These are phyloP conservation scores for Acaromyces ingoldii DNA, from an alignment of 1,284 basidiomycete species.

Conservation along the genomic window DNA sequence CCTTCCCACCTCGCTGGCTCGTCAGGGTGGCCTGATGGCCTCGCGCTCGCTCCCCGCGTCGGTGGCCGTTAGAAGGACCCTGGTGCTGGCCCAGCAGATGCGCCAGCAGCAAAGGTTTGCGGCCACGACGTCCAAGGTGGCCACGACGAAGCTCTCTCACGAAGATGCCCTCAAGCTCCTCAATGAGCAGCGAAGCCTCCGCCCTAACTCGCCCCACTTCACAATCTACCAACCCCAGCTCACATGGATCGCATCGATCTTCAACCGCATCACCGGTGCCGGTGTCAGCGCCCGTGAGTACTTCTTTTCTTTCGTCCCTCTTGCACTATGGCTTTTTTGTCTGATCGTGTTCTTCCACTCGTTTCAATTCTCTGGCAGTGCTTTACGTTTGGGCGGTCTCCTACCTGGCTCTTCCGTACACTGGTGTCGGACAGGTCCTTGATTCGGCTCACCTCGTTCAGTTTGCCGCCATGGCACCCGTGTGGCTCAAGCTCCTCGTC, in stretches of 20 bases:
- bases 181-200: conserved; percentile 75
- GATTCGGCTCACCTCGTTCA: conserved; percentile 74
- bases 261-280: conserved; percentile 76
- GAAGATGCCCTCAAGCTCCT: conserved; percentile 63
- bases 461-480: conserved; percentile 58
- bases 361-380: conserved; percentile 15
- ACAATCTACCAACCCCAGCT: conserved; percentile 92
- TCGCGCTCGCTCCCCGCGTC: no score
- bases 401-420: conserved; percentile 76
- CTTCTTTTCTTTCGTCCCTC: background rate
- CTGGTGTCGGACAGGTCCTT: conserved; percentile 57
- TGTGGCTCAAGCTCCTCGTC: conserved; percentile 49
- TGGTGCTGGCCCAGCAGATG: no score
- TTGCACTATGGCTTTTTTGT: background rate
- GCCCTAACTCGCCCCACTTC: conserved; percentile 86
- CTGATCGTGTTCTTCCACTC: background rate
- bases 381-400: conserved; percentile 83
- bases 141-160: conserved; percentile 52
- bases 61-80: no score
- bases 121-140: no score
- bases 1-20: no score
- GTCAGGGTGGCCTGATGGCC: no score
- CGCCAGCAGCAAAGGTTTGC: no score
- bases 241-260: conserved; percentile 81
- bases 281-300: conserved; percentile 57